A percentile compares a stretch with the other conserved stretches of the same genome.
phyloP scores from a whole-genome alignment of 108 stramenopile genomes.

The Discostella stelligeroides region DNA sequence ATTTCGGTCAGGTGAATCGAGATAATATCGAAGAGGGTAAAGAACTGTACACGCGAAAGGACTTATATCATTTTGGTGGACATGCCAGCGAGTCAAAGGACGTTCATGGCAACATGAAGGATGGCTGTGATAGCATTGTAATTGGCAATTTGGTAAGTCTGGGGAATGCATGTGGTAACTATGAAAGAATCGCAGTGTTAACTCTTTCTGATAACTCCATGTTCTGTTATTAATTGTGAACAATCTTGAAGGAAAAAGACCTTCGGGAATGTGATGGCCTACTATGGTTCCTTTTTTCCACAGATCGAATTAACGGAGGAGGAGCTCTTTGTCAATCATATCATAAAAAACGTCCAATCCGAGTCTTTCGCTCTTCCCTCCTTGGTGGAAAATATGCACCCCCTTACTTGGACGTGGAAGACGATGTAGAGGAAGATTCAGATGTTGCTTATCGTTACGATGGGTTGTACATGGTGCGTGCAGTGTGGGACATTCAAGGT shows the following conservation, averaged over 20 bases:
- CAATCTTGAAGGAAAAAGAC: constrained; percentile 37
- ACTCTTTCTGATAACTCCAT: neutral
- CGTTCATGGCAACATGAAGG: constrained; percentile 57
- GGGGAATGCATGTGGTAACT: neutral
- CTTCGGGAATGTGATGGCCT: constrained; percentile 53
- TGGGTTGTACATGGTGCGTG: constrained; percentile 54
- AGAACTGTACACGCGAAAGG: constrained; percentile 47
- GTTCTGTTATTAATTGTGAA: neutral
- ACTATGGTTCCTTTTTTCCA: constrained; percentile 45
- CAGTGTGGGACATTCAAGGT: constrained; percentile 53
- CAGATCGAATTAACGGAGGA: constrained; percentile 50
- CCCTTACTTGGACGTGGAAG: constrained; percentile 43
- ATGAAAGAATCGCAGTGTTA: neutral
- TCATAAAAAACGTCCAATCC: constrained; percentile 47
- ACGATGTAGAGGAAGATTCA: constrained; percentile 32
- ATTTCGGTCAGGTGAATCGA: constrained; percentile 46
- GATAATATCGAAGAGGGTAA: constrained; percentile 53
- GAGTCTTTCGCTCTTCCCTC: constrained; percentile 52
- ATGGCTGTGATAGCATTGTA: constrained; percentile 60
- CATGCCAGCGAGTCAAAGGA: constrained; percentile 47
- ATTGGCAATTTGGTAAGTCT: constrained; percentile 50
- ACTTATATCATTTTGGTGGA: constrained; percentile 39
- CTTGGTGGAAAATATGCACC: constrained; percentile 45
- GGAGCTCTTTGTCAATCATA: constrained; percentile 49
- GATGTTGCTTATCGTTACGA: constrained; percentile 57